Percentiles rank a stretch among this genome's conserved stretches.
Evolutionary conservation across 1,284 basidiomycete species (phyloP).

Genomic region (Farysia itapuensis): DNA sequence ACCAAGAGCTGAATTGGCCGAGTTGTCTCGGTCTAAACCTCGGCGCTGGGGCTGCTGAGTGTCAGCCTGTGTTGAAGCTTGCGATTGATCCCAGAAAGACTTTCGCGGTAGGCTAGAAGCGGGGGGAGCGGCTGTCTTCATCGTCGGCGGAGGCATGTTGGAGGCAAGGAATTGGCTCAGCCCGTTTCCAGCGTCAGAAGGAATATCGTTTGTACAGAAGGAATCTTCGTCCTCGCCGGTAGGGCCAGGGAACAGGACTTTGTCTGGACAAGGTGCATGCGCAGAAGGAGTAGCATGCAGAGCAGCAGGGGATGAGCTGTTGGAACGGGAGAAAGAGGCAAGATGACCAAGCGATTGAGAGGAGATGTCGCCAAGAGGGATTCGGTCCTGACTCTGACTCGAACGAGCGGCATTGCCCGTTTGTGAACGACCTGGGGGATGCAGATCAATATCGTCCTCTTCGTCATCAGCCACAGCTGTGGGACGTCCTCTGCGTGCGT

Average conservation of each 20-base stretch:
- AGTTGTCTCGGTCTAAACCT: slow-evolving; percentile 10
- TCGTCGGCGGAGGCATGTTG: slow-evolving; percentile 20
- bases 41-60: slow-evolving; percentile 6
- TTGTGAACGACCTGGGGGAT: slow-evolving; percentile 5
- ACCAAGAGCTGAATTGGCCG: slow-evolving; percentile 45
- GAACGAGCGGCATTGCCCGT: no score
- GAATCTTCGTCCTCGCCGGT: slow-evolving; percentile 27
- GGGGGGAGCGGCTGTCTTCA: neutral
- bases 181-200: slow-evolving; percentile 23
- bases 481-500: slow-evolving; percentile 8
- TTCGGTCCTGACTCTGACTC: slow-evolving; percentile 8
- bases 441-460: slow-evolving; percentile 12
- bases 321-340: slow-evolving; percentile 17
- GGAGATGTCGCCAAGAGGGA: slow-evolving; percentile 29
- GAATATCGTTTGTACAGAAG: slow-evolving; percentile 36
- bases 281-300: slow-evolving; percentile 8
- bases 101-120: slow-evolving; percentile 2
- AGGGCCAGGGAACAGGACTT: slow-evolving; percentile 6
- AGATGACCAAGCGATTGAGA: slow-evolving; percentile 28
- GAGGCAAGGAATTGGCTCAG: slow-evolving; percentile 44
- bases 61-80: slow-evolving; percentile 13
- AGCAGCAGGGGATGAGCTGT: slow-evolving; percentile 16
- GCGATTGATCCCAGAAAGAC: slow-evolving; percentile 21
- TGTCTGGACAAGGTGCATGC: slow-evolving; percentile 4
- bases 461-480: slow-evolving; percentile 33